Percentiles rank a stretch among this genome's conserved stretches.
phyloP scores from a whole-genome alignment of 2,329 filamentous ascomycete species.

The Sporothrix pallida region DNA sequence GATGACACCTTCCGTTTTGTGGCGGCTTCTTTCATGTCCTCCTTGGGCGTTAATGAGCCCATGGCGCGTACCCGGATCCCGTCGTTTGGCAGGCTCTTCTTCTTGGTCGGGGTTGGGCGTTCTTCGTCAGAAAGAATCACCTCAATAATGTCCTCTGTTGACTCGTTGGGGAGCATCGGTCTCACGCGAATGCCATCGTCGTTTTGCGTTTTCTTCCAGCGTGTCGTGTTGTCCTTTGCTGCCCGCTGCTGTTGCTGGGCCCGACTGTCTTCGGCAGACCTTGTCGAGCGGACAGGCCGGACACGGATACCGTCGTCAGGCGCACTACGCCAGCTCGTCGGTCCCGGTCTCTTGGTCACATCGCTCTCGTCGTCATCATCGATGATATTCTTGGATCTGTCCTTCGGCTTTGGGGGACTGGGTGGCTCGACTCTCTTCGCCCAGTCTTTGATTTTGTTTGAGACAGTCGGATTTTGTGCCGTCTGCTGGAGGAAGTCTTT shows the following conservation, averaged over 20 bases:
- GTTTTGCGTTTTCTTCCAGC: slow-evolving; percentile 18
- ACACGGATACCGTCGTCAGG: slow-evolving; percentile 48
- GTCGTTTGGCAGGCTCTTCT: slow-evolving; percentile 40
- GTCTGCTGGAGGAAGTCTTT: slow-evolving; percentile 63
- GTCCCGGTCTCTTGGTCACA: slow-evolving; percentile 33
- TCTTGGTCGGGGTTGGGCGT: background rate
- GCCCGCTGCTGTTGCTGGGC: background rate
- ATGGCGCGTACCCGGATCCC: slow-evolving; percentile 41
- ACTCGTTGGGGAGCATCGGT: slow-evolving; percentile 30
- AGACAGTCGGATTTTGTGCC: slow-evolving; percentile 59
- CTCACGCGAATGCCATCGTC: slow-evolving; percentile 44
- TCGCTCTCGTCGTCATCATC: slow-evolving; percentile 37
- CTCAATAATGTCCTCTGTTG: slow-evolving; percentile 22
- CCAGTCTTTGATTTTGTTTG: slow-evolving; percentile 68
- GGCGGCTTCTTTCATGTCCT: background rate
- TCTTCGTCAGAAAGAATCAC: slow-evolving; percentile 17
- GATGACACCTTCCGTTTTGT: background rate
- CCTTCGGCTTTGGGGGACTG: slow-evolving; percentile 45
- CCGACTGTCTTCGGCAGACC: slow-evolving; percentile 29
- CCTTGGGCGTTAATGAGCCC: slow-evolving; percentile 19
- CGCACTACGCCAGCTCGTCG: slow-evolving; percentile 39
- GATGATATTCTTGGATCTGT: slow-evolving; percentile 21
- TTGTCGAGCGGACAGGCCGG: slow-evolving; percentile 43
- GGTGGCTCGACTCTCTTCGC: slow-evolving; percentile 60
- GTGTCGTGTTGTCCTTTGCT: slow-evolving; percentile 3